These are phyloP conservation scores for Endocalyx cinctus DNA, from an alignment of 2,329 filamentous ascomycete species.

Conservation along the genomic window DNA sequence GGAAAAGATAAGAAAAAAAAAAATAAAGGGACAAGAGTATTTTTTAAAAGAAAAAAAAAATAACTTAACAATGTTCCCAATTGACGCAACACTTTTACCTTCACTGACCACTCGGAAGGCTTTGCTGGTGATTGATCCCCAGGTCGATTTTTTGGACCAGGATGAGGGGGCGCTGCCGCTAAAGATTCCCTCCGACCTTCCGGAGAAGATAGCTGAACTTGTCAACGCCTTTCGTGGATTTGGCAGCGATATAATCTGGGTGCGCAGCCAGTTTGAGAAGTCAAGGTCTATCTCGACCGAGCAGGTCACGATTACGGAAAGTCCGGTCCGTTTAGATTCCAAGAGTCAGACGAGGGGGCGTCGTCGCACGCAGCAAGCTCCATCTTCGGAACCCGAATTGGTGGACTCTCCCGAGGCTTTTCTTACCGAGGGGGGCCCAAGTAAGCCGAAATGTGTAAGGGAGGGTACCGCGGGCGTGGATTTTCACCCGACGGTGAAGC, in stretches of 20 bases:
- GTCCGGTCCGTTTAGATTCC: constrained; percentile 6
- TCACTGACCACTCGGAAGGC: constrained; percentile 60
- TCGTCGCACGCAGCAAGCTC: constrained; percentile 11
- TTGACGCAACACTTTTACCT: constrained; percentile 52
- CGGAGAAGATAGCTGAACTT: constrained; percentile 62
- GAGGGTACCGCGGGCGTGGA: constrained; percentile 41
- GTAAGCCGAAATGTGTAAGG: constrained; percentile 38
- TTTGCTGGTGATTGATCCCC: constrained; percentile 78
- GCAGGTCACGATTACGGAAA: constrained; percentile 42
- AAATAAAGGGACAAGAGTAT: too few relatives aligned
- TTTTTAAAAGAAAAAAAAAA: too few relatives aligned
- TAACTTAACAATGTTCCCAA: constrained; percentile 44
- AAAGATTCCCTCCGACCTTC: constrained; percentile 57
- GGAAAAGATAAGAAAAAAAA: too few relatives aligned
- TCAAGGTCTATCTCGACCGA: constrained; percentile 53
- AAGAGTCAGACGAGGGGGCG: constrained; percentile 16
- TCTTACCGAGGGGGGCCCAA: constrained; percentile 30
- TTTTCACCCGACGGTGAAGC: constrained; percentile 38
- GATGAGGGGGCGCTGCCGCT: constrained; percentile 64
- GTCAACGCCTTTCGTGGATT: constrained; percentile 67
- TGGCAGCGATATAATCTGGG: constrained; percentile 75
- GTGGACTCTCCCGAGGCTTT: constrained; percentile 29
- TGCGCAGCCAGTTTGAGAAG: constrained; percentile 69
- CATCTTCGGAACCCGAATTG: constrained; percentile 21
- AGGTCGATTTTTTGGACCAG: constrained; percentile 76